Evolutionary conservation across 371 early-diverging fungal genomes (phyloP).

Genomic region (Batkoa obscura): DNA sequence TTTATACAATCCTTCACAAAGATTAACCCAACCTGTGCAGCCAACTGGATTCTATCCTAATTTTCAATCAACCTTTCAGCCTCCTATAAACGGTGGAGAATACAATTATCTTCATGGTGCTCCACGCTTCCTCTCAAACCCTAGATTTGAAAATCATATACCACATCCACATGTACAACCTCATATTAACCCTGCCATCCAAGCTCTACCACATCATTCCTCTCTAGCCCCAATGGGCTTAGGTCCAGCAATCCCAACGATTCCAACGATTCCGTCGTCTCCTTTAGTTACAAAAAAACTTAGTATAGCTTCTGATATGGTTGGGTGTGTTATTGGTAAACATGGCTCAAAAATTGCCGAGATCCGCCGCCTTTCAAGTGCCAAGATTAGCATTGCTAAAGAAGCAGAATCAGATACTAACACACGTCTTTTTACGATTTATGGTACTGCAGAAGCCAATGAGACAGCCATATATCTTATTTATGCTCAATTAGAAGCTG

Average conservation of each 20-base stretch:
- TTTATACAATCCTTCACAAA: slow-evolving; percentile 38
- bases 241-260: no score
- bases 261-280: no score
- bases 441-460: slow-evolving; percentile 57
- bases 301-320: slow-evolving; percentile 66
- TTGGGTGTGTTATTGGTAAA: slow-evolving; percentile 75
- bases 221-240: no score
- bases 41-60: no score
- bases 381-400: slow-evolving; percentile 57
- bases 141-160: slow-evolving; percentile 7
- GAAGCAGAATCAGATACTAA: slow-evolving; percentile 32
- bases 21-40: no score
- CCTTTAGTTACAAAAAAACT: slow-evolving; percentile 49
- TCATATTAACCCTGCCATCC: no score
- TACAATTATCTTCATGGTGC: no score
- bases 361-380: slow-evolving; percentile 52
- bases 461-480: slow-evolving; percentile 64
- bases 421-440: slow-evolving; percentile 60
- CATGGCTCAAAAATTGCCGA: slow-evolving; percentile 72
- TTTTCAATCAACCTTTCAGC: no score
- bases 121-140: no score
- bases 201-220: no score
- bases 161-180: no score
- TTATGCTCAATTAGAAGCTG: slow-evolving; percentile 53
- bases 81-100: no score